Base-by-base conservation (phyloP, 202 grass and related monocot genomes). In the Tripidium arundinaceum region DNA sequence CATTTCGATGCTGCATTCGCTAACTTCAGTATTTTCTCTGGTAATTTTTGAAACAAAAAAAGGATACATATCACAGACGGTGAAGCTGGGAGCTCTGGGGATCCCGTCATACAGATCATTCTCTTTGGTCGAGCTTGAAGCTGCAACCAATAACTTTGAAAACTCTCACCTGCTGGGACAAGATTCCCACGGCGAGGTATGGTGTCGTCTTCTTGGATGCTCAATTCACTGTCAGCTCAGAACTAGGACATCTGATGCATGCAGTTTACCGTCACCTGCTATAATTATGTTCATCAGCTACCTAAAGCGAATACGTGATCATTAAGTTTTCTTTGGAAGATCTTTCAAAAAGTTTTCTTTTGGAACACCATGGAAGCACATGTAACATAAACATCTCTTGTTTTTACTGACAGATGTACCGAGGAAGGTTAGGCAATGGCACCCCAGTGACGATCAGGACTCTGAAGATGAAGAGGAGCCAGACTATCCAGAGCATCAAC, bases 71-170 rank as follows among this genome's bases (percentile, higher is more conserved):
- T 89, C 90, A 25, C 92, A 94, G 63, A 91, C 90, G 61, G 90
- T 95, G 86, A 99, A 87, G 80, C 81, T 96, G 8, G 96, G 92
- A 67, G 96, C 96, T 78, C 78, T 99, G 80, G 96, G 96, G 8
- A 88, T 99, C 81, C 96, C 84, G 38, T 71, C 92, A 62, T 96
- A 99, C 64, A 88, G 90, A 68, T 86, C 90, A 68, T 99, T 93
- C 62, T 96, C 90, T 61, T 70, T 99, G 80, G 96, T 96, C 4
- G 92, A 99, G 42, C 85, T 99, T 63, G 96, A 93, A 87, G 88
- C 90, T 7, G 92, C 90, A 34, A 93, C 92, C 9, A 88, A 90
- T 66, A 90, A 99, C 71, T 99, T 99, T 16, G 88, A 94, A 37
- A 87, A 86, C 27, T 91, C 96, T 68, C 81, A 76, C 40, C 86